Percentiles rank a stretch among this genome's conserved stretches.
Conservation (phyloP, 1,284 basidiomycete genomes). For the Microbotryum violaceum region DNA sequence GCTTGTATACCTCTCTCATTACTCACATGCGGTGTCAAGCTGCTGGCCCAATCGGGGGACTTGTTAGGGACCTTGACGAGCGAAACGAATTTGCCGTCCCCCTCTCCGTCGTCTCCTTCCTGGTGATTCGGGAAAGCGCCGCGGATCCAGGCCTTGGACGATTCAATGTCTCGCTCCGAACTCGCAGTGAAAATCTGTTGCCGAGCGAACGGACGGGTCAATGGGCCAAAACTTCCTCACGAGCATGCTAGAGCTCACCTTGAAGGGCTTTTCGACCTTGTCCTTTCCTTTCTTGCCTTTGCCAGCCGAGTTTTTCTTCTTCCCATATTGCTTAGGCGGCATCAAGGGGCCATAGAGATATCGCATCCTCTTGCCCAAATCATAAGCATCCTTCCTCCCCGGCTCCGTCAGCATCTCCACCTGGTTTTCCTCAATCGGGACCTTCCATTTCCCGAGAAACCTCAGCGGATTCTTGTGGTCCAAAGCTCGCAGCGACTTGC, state of each 20-base stretch:
- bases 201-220: not conserved
- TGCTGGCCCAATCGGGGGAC: conserved; percentile 41
- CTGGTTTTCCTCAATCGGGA: conserved; percentile 56
- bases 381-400: conserved; percentile 42
- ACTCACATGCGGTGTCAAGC: conserved; percentile 44
- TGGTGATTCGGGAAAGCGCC: conserved; percentile 44
- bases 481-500: conserved; percentile 19
- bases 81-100: conserved; percentile 42
- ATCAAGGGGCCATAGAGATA: conserved; percentile 41
- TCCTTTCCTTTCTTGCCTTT: conserved; percentile 24
- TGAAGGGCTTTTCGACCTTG: conserved; percentile 31
- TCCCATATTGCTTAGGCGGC: conserved; percentile 35
- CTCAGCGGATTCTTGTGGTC: conserved; percentile 33
- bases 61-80: conserved; percentile 45
- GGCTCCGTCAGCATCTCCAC: conserved; percentile 58
- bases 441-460: conserved; percentile 42
- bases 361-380: conserved; percentile 40
- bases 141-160: conserved; percentile 43
- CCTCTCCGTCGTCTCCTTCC: conserved; percentile 42
- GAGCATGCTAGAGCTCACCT: conserved; percentile 25
- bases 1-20: no score
- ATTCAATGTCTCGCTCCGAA: conserved; percentile 42
- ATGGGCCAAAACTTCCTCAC: no score
- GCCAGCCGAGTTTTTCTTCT: conserved; percentile 22
- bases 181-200: conserved; percentile 42